Evolutionary conservation across 2,329 filamentous ascomycete genomes (phyloP).

Genomic region (Verticillium klebahnii): DNA sequence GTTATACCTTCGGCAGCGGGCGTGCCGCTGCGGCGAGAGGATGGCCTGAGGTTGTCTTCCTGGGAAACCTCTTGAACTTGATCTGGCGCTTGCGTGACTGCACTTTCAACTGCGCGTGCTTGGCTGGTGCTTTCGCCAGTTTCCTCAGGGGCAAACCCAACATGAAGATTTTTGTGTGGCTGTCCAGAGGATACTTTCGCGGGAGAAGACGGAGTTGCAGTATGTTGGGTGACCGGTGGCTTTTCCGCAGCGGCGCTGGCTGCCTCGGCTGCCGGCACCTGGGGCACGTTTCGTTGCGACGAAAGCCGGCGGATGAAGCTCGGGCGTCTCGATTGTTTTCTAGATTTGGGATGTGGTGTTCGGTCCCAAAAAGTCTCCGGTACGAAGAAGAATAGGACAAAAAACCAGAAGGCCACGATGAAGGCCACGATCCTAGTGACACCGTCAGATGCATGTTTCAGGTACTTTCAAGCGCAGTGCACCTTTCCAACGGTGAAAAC

Average conservation of each 20-base stretch:
- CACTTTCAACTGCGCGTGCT: neutral
- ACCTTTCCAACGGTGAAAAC: neutral
- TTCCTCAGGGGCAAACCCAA: conserved; percentile 23
- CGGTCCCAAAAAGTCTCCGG: conserved; percentile 97
- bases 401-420: conserved; percentile 64
- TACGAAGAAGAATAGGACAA: conserved; percentile 81
- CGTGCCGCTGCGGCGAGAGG: neutral
- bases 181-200: conserved; percentile 1
- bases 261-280: conserved; percentile 1
- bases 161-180: conserved; percentile 22
- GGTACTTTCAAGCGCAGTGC: neutral
- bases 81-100: neutral
- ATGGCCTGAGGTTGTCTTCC: neutral
- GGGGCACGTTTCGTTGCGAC: conserved; percentile 25
- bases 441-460: conserved; percentile 14
- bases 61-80: neutral
- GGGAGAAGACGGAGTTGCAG: neutral
- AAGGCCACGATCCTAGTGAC: conserved; percentile 70
- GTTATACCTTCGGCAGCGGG: neutral
- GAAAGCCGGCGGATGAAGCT: conserved; percentile 44
- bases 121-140: conserved; percentile 7
- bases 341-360: conserved; percentile 49
- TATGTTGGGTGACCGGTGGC: neutral
- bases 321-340: conserved; percentile 33
- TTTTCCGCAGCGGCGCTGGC: neutral